Evolutionary conservation across 2,329 filamentous ascomycete genomes (phyloP).

Genomic region (Xylaria multiplex): DNA sequence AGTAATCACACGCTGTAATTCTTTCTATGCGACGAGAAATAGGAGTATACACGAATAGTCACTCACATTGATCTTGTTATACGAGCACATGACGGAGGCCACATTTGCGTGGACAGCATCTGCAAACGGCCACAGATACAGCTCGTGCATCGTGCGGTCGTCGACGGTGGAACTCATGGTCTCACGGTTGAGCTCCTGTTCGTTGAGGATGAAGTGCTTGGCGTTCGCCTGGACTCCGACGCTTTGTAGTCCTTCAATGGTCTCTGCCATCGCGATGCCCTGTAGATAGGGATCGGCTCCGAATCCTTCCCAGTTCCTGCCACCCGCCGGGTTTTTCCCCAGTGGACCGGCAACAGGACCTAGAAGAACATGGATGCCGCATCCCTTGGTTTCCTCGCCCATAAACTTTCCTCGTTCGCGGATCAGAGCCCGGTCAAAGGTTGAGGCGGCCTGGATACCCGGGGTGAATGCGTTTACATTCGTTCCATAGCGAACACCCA

Average conservation of each 20-base stretch:
- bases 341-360: constrained; percentile 81
- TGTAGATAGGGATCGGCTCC: constrained; percentile 80
- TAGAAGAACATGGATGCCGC: constrained; percentile 78
- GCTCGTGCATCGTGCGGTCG: constrained; percentile 74
- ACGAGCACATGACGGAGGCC: constrained; percentile 76
- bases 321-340: constrained; percentile 76
- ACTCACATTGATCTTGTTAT: constrained; percentile 72
- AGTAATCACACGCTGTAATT: neutral
- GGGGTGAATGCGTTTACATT: constrained; percentile 82
- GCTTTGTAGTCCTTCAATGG: constrained; percentile 66
- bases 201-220: constrained; percentile 74
- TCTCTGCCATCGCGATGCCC: constrained; percentile 70
- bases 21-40: neutral
- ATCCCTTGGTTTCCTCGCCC: constrained; percentile 74
- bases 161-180: constrained; percentile 67
- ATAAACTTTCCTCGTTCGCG: constrained; percentile 74
- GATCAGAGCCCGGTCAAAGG: constrained; percentile 82
- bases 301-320: constrained; percentile 87
- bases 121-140: constrained; percentile 75
- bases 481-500: constrained; percentile 77
- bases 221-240: constrained; percentile 62
- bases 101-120: constrained; percentile 74
- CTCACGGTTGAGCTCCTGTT: constrained; percentile 71
- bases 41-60: neutral
- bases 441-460: constrained; percentile 80